Evolutionary conservation across 169 alveolate species (phyloP).

Genomic region (Cryptosporidium xiaoi): DNA sequence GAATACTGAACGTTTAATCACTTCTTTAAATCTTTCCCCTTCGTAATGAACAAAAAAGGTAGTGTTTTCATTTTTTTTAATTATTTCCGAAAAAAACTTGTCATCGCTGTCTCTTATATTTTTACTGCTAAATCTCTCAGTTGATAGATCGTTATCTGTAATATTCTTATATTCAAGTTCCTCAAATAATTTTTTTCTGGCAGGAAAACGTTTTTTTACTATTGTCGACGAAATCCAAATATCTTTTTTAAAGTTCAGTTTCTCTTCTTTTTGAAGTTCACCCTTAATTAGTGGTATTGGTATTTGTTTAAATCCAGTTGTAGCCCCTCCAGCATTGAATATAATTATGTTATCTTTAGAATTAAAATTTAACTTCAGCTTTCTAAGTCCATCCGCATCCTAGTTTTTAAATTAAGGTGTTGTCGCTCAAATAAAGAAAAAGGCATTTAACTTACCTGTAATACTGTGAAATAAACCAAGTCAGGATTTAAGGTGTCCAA

Average conservation of each 20-base stretch:
- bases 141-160: slow-evolving; percentile 19
- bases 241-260: slow-evolving; percentile 11
- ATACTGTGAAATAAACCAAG: slow-evolving; percentile 56
- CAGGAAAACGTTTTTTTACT: slow-evolving; percentile 68
- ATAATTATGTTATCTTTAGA: slow-evolving; percentile 34
- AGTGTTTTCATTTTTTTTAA: neutral
- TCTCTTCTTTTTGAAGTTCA: slow-evolving; percentile 29
- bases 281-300: slow-evolving; percentile 75
- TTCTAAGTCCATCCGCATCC: slow-evolving; percentile 76
- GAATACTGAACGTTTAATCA: slow-evolving; percentile 61
- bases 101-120: neutral
- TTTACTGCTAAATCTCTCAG: neutral
- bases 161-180: slow-evolving; percentile 7
- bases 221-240: slow-evolving; percentile 71
- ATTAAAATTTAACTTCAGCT: slow-evolving; percentile 33
- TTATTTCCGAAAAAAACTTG: neutral
- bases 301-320: slow-evolving; percentile 34
- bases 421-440: neutral
- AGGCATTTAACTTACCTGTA: slow-evolving; percentile 49
- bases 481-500: slow-evolving; percentile 12
- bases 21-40: slow-evolving; percentile 49
- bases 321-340: slow-evolving; percentile 75
- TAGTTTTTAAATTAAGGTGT: neutral
- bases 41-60: slow-evolving; percentile 56
- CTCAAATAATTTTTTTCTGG: slow-evolving; percentile 58